Base-by-base conservation (phyloP, 192 early-diverging fungal genomes). In the Haplosporangium gracile region DNA sequence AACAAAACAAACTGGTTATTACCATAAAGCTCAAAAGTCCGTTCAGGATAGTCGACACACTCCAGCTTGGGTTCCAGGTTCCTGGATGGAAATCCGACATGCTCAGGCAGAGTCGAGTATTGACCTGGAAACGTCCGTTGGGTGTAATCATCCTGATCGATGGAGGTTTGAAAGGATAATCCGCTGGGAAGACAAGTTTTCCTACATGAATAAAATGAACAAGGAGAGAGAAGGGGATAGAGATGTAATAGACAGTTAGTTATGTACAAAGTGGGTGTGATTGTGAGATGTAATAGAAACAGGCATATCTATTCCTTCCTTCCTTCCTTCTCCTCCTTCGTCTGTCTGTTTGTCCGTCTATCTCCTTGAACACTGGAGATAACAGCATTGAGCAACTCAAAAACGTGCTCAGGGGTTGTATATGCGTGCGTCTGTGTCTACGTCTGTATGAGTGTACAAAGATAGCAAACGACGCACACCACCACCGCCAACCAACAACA, bases 61-160 rank as follows among this genome's bases (percentile, higher is more conserved):
- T 96, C 99, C 99, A 99, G 70, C 96, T 95, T 9, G 98, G 98
- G 81, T 99, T 99, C 98, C 98, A 99, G 45, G 95, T 90, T 84
- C 93, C 93, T 42, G 95, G 96, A 79, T 97, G 96, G 88, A 98
- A 99, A 91, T 99, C 97, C 79, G 94, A 96, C 98, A 99, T 99
- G 80, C 96, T 97, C 77, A 98, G 90, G 86, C 99, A 99, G 29
- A 99, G 93, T 75, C 95, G 90, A 73, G 95, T 96, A 85, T 99
- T 95, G 18, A 94, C 94, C 78, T 97, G 95, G 85, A 99, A 99
- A 43, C 99, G 95, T 70, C 97, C 97, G 57, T 90, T 93, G 8
- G 93, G 95, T 68, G 96, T 97, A 55, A 93, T 91, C 95, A 97
- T 96, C 75, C 95, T 92, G 70, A 97, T 96, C 7, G 94, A 90